Conservation (phyloP, 129 eudicot genomes). For the Silybum marianum region DNA sequence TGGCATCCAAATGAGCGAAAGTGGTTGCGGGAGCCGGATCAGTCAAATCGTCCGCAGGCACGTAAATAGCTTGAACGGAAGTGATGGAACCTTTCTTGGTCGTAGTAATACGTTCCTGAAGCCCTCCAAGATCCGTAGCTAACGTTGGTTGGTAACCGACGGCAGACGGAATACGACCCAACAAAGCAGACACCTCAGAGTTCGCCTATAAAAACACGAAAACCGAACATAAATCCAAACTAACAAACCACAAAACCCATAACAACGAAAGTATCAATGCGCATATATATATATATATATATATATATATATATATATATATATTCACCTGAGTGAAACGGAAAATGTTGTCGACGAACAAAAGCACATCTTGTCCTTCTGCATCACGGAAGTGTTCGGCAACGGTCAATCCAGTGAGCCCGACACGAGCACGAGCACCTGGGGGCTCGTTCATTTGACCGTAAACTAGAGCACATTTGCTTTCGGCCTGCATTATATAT, state of each 20-base stretch:
- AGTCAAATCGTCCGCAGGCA: slow-evolving; percentile 99
- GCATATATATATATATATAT: background rate
- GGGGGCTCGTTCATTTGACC: slow-evolving; percentile 99
- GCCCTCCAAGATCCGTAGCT: slow-evolving; percentile 99
- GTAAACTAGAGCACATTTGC: slow-evolving; percentile 98
- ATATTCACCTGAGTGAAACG: slow-evolving; percentile 84
- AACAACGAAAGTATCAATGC: background rate
- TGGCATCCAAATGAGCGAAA: slow-evolving; percentile 99
- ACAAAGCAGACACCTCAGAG: slow-evolving; percentile 98
- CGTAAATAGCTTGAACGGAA: slow-evolving; percentile 96
- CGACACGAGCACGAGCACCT: slow-evolving; percentile 99
- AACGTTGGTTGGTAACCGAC: slow-evolving; percentile 98
- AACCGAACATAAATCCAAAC: background rate
- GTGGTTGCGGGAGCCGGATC: slow-evolving; percentile 99
- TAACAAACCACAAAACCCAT: background rate
- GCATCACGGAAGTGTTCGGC: slow-evolving; percentile 99
- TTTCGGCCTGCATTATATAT: slow-evolving; percentile 49
- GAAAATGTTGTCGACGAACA: slow-evolving; percentile 93
- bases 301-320: background rate
- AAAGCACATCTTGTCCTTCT: slow-evolving; percentile 97
- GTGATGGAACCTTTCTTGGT: slow-evolving; percentile 98
- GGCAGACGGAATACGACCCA: slow-evolving; percentile 98
- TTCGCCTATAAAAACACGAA: slow-evolving; percentile 58
- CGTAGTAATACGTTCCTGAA: slow-evolving; percentile 97
- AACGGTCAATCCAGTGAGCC: slow-evolving; percentile 94